Conservation (phyloP, 2,329 filamentous ascomycete species). For the Sordariomycetes sp. region DNA sequence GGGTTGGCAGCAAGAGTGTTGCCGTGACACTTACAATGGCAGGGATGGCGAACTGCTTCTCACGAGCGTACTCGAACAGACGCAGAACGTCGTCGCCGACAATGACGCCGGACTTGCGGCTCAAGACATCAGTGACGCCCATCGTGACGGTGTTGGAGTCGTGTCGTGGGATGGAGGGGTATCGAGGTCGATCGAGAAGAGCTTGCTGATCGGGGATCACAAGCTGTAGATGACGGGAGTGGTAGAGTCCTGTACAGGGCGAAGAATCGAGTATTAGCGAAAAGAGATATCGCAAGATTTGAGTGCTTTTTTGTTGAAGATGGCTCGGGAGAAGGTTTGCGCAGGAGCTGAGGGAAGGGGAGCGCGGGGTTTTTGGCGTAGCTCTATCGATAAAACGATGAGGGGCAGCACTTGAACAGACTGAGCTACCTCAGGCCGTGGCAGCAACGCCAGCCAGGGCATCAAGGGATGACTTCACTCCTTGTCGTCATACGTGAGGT, state of each 20-base stretch:
- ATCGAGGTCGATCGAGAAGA: conserved; percentile 6
- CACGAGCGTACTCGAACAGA: conserved; percentile 84
- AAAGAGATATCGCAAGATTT: neutral
- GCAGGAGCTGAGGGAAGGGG: neutral
- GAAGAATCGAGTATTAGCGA: neutral
- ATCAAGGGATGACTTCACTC: too few species aligned
- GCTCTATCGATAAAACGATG: neutral
- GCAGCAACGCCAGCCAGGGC: too few species aligned
- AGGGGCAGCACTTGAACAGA: too few species aligned
- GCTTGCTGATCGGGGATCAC: neutral
- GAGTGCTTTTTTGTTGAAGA: neutral
- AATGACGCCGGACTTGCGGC: conserved; percentile 44
- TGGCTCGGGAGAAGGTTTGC: neutral
- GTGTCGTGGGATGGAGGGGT: conserved; percentile 4
- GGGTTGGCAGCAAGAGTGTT: conserved; percentile 1
- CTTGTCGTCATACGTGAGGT: too few species aligned
- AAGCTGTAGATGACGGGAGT: neutral
- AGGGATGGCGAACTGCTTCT: conserved; percentile 82
- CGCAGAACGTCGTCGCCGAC: conserved; percentile 43
- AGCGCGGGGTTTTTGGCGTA: neutral
- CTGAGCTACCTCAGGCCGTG: too few species aligned
- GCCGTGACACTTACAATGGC: conserved; percentile 45
- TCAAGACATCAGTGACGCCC: conserved; percentile 32
- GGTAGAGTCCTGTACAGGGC: neutral
- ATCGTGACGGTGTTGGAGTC: conserved; percentile 19